A percentile compares a stretch with the other conserved stretches of the same genome.
Evolutionary conservation across 805 yeast species (phyloP).

Genomic region (Candida pseudoglaebosa): DNA sequence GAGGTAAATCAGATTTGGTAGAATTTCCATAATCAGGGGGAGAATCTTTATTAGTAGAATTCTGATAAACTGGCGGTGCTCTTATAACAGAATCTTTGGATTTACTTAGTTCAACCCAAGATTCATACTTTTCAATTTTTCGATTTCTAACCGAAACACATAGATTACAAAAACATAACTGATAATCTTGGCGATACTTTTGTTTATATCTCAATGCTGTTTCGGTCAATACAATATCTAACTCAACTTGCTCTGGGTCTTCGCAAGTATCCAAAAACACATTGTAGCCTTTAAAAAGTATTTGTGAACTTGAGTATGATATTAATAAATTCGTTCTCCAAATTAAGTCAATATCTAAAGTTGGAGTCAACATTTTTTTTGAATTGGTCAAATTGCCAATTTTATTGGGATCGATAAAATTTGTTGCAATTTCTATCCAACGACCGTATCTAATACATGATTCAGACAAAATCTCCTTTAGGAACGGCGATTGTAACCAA

Average conservation of each 20-base stretch:
- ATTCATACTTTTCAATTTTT: constrained; percentile 2
- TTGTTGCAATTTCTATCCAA: constrained; percentile 2
- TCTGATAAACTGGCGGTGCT: constrained; percentile 4
- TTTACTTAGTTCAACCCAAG: constrained; percentile 3
- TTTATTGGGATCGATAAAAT: neutral
- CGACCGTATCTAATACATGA: constrained; percentile 12
- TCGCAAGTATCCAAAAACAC: constrained; percentile 16
- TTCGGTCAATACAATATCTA: constrained; percentile 10
- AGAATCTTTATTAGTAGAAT: neutral
- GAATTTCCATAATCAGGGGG: constrained; percentile 5
- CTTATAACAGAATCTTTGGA: neutral
- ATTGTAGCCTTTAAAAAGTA: constrained; percentile 1
- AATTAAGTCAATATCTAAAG: constrained; percentile 18
- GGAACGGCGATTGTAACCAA: constrained; percentile 13
- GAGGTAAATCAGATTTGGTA: constrained; percentile 4
- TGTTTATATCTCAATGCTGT: constrained; percentile 11
- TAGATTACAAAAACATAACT: constrained; percentile 10
- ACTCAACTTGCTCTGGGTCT: constrained; percentile 10
- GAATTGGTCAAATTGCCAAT: neutral
- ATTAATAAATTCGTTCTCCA: constrained; percentile 20
- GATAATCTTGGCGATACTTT: constrained; percentile 9
- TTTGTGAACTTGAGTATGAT: constrained; percentile 11
- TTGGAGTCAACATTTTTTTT: constrained; percentile 12
- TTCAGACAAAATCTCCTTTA: constrained; percentile 11
- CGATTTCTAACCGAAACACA: constrained; percentile 5